Base-by-base conservation (phyloP, 1,284 basidiomycete genomes). In the Malassezia slooffiae region DNA sequence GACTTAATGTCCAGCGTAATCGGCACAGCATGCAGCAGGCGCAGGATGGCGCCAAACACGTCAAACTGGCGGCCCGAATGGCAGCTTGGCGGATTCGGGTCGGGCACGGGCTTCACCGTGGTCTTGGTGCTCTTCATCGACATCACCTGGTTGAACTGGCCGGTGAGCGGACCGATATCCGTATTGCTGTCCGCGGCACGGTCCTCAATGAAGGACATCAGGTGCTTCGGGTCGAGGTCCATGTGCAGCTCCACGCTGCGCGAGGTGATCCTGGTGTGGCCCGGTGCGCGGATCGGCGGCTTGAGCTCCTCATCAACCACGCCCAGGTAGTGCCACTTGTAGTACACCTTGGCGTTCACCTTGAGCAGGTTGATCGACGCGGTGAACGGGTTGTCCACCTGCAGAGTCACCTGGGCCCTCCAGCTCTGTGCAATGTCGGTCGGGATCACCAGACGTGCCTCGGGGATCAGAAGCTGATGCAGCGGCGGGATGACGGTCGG, bases 311-410 rank as follows among this genome's bases (percentile, higher is more conserved):
- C 72, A 43, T 80, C 72, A 57, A 85, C 66, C 35, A 52, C 54
- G 22, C 67, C 70, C 15, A 71, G 54, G 37, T 56, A 47, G 44
- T 69, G 60, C 21, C 55, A 65, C 17, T 80, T 21, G 66, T 74
- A 68, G 4, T 52, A 76, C 0, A 77, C 82, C 3, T 68, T 74
- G 1, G 81, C 77, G 8, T 71, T 71, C n/a, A 85, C 71, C 43
- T 72, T 66, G 24, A 81, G 60, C 15, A 85, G 65, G 62, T 80
- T 82, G 66, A 85, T 79, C 56, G 78, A 78, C 10, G 82, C 81
- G 0, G 81, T 83, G 71, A 85, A 85, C 2, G 82, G 82, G 58
- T 85, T 85, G 12, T 72, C 71, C 33, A 85, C 72, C 1, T 71
- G 54, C 44, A 67, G 62, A 15, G 54, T 52, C 22, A 53, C 57